A percentile compares a stretch with the other conserved stretches of the same genome.
These are phyloP conservation scores for Mimosa pudica DNA, from an alignment of 306 rosid genomes.

Conservation along the genomic window DNA sequence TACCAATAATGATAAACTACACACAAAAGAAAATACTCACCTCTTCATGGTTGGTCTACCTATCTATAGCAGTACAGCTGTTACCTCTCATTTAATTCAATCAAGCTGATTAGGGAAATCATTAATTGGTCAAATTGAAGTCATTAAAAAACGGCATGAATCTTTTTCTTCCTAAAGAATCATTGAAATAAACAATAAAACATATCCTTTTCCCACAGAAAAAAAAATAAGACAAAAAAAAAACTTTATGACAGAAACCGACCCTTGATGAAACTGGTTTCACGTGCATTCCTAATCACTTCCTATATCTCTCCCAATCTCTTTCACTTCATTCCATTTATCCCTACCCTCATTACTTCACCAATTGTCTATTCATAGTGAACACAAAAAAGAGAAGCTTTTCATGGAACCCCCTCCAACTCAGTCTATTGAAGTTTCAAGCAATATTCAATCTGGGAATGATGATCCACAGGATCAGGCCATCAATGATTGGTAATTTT, in stretches of 20 bases:
- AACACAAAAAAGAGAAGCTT: constrained; percentile 34
- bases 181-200: neutral
- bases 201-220: neutral
- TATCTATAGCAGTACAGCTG: neutral
- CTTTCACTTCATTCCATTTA: neutral
- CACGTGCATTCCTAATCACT: constrained; percentile 34
- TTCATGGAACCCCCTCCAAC: constrained; percentile 57
- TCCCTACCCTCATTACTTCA: neutral
- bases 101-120: neutral
- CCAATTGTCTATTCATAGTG: neutral
- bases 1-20: neutral
- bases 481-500: constrained; percentile 44
- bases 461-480: constrained; percentile 45
- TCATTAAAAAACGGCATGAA: neutral
- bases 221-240: neutral
- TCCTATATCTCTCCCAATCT: neutral
- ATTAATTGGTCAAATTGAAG: constrained; percentile 14
- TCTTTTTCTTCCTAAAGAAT: neutral
- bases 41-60: neutral
- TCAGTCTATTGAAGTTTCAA: constrained; percentile 53
- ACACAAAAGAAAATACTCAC: neutral
- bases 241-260: neutral
- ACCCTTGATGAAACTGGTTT: neutral
- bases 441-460: constrained; percentile 31
- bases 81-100: neutral